Percentiles rank a stretch among this genome's conserved stretches.
These are phyloP conservation scores for Trichodelitschia bisporula DNA, from an alignment of 495 filamentous ascomycete species.

Conservation along the genomic window DNA sequence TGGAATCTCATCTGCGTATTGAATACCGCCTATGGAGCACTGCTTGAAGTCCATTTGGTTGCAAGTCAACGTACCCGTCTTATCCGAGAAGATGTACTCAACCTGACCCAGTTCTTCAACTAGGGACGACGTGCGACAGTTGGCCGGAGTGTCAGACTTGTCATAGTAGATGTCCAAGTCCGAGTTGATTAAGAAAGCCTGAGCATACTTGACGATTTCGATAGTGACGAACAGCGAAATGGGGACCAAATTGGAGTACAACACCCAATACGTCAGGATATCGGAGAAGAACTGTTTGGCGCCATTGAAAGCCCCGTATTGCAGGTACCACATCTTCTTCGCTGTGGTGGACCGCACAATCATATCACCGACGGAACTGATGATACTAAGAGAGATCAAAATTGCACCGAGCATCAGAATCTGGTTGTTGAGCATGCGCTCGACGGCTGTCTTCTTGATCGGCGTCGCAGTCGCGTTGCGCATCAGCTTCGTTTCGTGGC, in stretches of 20 bases:
- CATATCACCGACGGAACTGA: constrained; percentile 80
- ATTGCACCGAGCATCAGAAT: constrained; percentile 77
- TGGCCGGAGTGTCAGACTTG: constrained; percentile 80
- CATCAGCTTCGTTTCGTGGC: constrained; percentile 98
- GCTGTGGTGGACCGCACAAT: constrained; percentile 39
- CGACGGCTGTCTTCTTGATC: constrained; percentile 92
- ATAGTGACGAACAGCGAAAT: constrained; percentile 96
- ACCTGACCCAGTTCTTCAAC: constrained; percentile 97
- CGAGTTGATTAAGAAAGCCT: constrained; percentile 89
- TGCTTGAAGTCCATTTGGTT: constrained; percentile 99
- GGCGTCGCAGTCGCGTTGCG: constrained; percentile 92
- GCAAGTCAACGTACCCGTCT: constrained; percentile 96
- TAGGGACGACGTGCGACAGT: constrained; percentile 83
- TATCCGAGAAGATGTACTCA: constrained; percentile 96
- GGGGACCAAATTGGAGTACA: constrained; percentile 93
- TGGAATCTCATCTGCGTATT: constrained; percentile 80
- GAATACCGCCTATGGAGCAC: constrained; percentile 74
- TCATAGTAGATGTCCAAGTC: constrained; percentile 98
- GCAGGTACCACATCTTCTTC: constrained; percentile 41
- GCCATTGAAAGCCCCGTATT: constrained; percentile 29
- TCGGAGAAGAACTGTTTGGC: constrained; percentile 78
- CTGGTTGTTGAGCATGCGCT: constrained; percentile 75
- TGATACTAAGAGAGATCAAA: constrained; percentile 56
- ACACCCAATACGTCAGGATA: constrained; percentile 93
- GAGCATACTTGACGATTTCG: constrained; percentile 93